Base-by-base conservation (phyloP, 306 rosid species). In the Prunus mongolica region DNA sequence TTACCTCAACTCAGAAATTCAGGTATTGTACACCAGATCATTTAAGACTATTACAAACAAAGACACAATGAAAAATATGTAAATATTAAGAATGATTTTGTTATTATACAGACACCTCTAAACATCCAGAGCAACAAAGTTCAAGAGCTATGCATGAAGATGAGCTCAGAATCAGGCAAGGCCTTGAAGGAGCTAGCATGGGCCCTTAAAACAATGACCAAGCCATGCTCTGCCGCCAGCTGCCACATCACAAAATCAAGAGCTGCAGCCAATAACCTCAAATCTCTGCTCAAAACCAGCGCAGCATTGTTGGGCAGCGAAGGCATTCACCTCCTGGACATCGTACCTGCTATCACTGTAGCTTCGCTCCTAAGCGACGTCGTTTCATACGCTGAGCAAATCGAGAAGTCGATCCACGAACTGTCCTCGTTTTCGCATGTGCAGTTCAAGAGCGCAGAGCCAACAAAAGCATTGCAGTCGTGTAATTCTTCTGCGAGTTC, bases 91-190 rank as follows among this genome's bases (percentile, higher is more conserved):
- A 38, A 1, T 1, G 2, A 24, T 16, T 28, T 12, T 3, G 19
- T 12, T 34, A 46, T 55, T 11, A 18, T 44, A 51, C 56, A 84
- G 87, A 75, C 76, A 25, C 76, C 84, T 18, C 0, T 22, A 19
- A 79, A 78, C 41, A 71, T 84, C 8, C 78, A 38, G 64, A 75
- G 74, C 80, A 78, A 72, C 79, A 65, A 80, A 14, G 82, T 71
- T n/a, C 75, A 81, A 76, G 87, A 82, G 57, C 61, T 86, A 70
- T 84, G 88, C 77, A 76, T 67, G 2, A 60, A 78, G 32, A 72
- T 85, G 82, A 75, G 84, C 80, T 44, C 65, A 38, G 87, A 82
- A 76, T 63, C 82, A 18, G 85, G 85, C 41, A 80, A 80, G 45
- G 84, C 85, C n/a, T 61, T 82, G 32, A 78, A 75, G 32, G 81